Evolutionary conservation across 2,329 filamentous ascomycete species (phyloP).

Genomic region (Fusarium mundagurra): DNA sequence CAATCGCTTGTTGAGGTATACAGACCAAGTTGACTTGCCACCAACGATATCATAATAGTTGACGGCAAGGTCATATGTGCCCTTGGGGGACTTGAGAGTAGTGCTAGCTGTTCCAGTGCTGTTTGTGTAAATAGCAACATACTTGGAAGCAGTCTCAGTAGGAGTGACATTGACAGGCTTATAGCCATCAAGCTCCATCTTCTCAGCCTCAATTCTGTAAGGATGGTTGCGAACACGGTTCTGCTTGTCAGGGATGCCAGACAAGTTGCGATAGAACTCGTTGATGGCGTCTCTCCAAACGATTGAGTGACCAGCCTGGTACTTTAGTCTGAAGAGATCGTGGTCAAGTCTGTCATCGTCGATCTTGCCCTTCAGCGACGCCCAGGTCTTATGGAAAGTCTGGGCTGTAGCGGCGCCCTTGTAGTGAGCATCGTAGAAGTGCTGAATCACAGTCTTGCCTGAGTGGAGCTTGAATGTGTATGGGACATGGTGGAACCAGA

Average conservation of each 20-base stretch:
- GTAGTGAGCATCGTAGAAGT: slow-evolving; percentile 73
- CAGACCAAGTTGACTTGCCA: slow-evolving; percentile 65
- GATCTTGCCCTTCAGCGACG: slow-evolving; percentile 62
- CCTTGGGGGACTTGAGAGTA: slow-evolving; percentile 43
- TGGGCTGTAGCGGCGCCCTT: slow-evolving; percentile 68
- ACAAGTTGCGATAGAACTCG: slow-evolving; percentile 67
- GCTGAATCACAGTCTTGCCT: slow-evolving; percentile 74
- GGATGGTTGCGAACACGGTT: slow-evolving; percentile 69
- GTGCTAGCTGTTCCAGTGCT: slow-evolving; percentile 10
- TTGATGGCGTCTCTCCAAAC: slow-evolving; percentile 76
- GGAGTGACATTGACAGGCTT: slow-evolving; percentile 62
- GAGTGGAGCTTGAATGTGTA: slow-evolving; percentile 71
- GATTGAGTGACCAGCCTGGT: slow-evolving; percentile 75
- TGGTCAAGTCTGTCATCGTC: slow-evolving; percentile 69
- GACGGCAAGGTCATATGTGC: slow-evolving; percentile 69
- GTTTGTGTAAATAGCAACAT: slow-evolving; percentile 13
- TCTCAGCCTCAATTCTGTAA: slow-evolving; percentile 75
- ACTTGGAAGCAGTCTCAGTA: slow-evolving; percentile 65
- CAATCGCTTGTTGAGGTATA: slow-evolving; percentile 62
- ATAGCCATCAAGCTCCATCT: slow-evolving; percentile 70
- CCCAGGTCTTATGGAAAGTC: slow-evolving; percentile 65
- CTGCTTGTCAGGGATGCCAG: slow-evolving; percentile 65
- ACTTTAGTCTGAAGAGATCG: slow-evolving; percentile 66
- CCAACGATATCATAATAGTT: slow-evolving; percentile 73
- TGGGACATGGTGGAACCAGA: slow-evolving; percentile 80